Evolutionary conservation across 352 stramenopile species (phyloP), one percentile per base, ranked within the genome.

Genomic region (Stramenopiles sp.): DNA sequence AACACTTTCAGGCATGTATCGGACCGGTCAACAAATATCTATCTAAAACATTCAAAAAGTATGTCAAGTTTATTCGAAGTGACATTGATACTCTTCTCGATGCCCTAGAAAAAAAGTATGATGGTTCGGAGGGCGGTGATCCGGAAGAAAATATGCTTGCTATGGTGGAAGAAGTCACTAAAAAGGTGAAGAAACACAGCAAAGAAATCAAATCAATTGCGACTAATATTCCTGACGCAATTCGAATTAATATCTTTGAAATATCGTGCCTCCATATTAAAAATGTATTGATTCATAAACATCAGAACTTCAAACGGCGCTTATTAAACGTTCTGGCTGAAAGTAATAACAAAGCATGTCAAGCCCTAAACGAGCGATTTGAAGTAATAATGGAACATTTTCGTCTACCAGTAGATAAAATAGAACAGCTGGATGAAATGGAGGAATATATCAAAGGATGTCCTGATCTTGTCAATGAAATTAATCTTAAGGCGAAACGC

Each of bases 71-170:
- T 22, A 45, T 90, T 23, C 76, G 79, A 41, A 42, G 85, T 2
- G 74, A 83, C 51, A 61, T 78, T 38, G 64, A 80, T 6, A 71
- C 72, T 56, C 71, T 76, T 43, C 66, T 64, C 0, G 59, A 68
- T 0, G 29, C 79, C 5, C 60, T 69, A 1, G 59, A 28, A 21
- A 19, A 17, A 41, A 7, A 12, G n/a, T n/a, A n/a, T n/a, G n/a
- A n/a, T 18, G n/a, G 21, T 5, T 2, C 23, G 56, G 2, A 29
- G 38, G 2, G 38, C 41, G 4, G 62, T 73, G n/a, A n/a, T n/a
- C n/a, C n/a, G n/a, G n/a, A n/a, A 42, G 60, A 67, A 5, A 43
- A 52, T 1, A 59, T 72, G 2, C 59, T 61, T 24, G 50, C 83
- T 1, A 59, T 80, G 48, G 47, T 83, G 2, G 56, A 56, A 0